Percentiles rank a stretch among this genome's conserved stretches.
These are phyloP conservation scores for Amphibolis antarctica DNA, from an alignment of 106 monocot genomes.

Conservation along the genomic window DNA sequence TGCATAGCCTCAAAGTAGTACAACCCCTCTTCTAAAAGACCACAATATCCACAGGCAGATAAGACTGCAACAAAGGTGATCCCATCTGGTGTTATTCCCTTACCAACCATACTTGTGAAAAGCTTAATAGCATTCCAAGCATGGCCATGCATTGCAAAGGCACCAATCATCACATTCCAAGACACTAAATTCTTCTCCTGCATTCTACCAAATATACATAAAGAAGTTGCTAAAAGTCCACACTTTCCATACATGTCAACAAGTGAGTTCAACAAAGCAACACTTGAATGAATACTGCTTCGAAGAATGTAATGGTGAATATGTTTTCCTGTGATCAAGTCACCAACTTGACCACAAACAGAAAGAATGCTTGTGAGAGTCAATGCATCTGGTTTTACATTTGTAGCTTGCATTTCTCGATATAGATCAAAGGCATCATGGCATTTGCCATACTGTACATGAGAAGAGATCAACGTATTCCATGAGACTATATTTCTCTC, in stretches of 20 bases:
- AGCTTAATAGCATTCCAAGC: slow-evolving; percentile 34
- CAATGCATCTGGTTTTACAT: slow-evolving; percentile 34
- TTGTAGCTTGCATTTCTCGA: slow-evolving; percentile 24
- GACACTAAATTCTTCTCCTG: slow-evolving; percentile 30
- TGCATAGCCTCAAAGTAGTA: slow-evolving; percentile 50
- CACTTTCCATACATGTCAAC: slow-evolving; percentile 68
- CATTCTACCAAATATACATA: slow-evolving; percentile 31
- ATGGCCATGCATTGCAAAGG: slow-evolving; percentile 46
- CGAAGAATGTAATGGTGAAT: slow-evolving; percentile 23
- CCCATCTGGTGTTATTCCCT: slow-evolving; percentile 36
- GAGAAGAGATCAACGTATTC: slow-evolving; percentile 63
- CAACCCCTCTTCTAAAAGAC: slow-evolving; percentile 32
- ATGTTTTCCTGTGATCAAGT: slow-evolving; percentile 34
- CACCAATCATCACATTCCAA: slow-evolving; percentile 64
- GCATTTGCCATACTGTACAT: slow-evolving; percentile 21
- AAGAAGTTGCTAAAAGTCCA: slow-evolving; percentile 28
- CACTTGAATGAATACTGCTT: slow-evolving; percentile 17
- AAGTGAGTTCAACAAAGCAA: slow-evolving; percentile 28
- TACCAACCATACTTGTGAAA: slow-evolving; percentile 25
- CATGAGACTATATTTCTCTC: slow-evolving; percentile 42
- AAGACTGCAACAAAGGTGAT: slow-evolving; percentile 52
- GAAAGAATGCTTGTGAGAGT: slow-evolving; percentile 36
- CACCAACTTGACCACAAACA: slow-evolving; percentile 42
- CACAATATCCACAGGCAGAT: slow-evolving; percentile 55
- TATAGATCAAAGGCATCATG: slow-evolving; percentile 36